phyloP scores from a whole-genome alignment of 2,329 filamentous ascomycete genomes.

The Leptographium procerum region DNA sequence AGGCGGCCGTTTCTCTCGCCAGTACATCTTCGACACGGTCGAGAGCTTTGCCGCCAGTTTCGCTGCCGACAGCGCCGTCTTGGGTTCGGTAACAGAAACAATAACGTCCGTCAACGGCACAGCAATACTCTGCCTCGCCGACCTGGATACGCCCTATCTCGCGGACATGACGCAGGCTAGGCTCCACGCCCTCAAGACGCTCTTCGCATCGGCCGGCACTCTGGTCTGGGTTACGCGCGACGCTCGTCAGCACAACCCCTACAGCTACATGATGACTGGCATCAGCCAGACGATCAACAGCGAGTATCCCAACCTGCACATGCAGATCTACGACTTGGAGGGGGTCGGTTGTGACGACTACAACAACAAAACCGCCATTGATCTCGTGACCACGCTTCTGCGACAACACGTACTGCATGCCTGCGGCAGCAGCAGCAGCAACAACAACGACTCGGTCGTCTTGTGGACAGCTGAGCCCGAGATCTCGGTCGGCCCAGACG shows the following conservation, averaged over 20 bases:
- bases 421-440: no score
- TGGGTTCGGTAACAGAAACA: no score
- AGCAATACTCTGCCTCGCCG: constrained; percentile 8
- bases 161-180: neutral
- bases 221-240: neutral
- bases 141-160: constrained; percentile 13
- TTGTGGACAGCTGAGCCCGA: neutral
- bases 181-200: neutral
- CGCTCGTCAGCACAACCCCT: neutral
- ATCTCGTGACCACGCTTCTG: neutral
- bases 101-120: no score
- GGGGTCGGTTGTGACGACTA: neutral
- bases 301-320: neutral
- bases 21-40: neutral
- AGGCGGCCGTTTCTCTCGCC: neutral
- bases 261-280: neutral
- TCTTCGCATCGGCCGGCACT: neutral
- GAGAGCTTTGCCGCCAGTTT: neutral
- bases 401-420: neutral
- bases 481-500: neutral
- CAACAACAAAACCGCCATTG: neutral
- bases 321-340: neutral
- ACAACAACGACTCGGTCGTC: neutral
- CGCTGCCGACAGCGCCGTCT: no score
- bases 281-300: neutral